A percentile compares a stretch with the other conserved stretches of the same genome.
phyloP scores from a whole-genome alignment of 176 grass and related monocot genomes.

The Poa pratensis region DNA sequence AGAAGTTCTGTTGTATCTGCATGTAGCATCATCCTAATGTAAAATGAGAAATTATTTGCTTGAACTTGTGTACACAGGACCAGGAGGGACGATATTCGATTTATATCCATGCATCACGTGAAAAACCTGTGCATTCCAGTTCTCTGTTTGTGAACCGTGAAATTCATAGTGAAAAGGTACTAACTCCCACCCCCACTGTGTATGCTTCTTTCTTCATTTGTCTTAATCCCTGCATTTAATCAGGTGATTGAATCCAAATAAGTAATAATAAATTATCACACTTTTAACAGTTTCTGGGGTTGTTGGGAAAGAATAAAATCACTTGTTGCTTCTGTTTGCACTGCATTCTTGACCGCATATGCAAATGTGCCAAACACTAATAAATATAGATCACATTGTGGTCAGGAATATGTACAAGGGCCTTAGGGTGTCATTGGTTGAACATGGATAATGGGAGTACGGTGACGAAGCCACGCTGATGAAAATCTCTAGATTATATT shows the following conservation, averaged over 20 bases:
- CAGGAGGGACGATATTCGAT: conserved; percentile 85
- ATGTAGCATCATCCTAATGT: conserved; percentile 22
- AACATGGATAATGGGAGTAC: conserved; percentile 8
- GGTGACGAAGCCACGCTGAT: not conserved
- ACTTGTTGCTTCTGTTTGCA: not conserved
- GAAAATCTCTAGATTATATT: conserved; percentile 4
- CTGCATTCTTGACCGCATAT: not conserved
- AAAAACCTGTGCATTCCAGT: conserved; percentile 79
- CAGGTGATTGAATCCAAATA: not conserved
- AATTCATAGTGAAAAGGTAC: conserved; percentile 93
- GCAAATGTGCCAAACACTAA: not conserved
- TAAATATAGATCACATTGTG: conserved; percentile 7
- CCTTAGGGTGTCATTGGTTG: not conserved
- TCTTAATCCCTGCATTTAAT: not conserved
- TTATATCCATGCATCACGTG: conserved; percentile 89
- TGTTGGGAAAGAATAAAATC: conserved; percentile 31
- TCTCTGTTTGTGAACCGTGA: conserved; percentile 82
- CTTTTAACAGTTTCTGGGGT: not conserved
- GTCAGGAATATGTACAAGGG: conserved; percentile 13
- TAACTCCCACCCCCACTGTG: conserved; percentile 23
- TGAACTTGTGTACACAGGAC: conserved; percentile 58
- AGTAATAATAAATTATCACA: not conserved
- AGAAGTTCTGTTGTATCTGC: conserved; percentile 11
- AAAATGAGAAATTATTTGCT: conserved; percentile 29
- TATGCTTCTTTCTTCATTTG: conserved; percentile 29